Percentiles rank a stretch among this genome's conserved stretches.
Evolutionary conservation across 192 early-diverging fungal species (phyloP).

Genomic region (Backusella morwellensis): DNA sequence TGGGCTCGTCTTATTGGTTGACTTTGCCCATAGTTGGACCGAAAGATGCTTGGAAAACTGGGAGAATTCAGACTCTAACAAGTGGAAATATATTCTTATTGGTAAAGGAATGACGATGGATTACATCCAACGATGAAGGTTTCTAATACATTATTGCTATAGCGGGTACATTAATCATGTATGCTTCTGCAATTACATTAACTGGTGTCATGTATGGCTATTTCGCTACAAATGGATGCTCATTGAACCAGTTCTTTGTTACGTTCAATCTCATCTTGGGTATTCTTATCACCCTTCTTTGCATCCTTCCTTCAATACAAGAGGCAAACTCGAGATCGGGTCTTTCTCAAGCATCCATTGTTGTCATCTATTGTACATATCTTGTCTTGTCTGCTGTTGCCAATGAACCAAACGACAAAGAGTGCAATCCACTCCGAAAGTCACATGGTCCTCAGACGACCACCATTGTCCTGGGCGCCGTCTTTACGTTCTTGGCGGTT

Average conservation of each 20-base stretch:
- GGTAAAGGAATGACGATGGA: not conserved
- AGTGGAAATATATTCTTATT: conserved; percentile 81
- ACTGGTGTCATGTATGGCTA: conserved; percentile 84
- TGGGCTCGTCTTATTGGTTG: conserved; percentile 90
- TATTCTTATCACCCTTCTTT: conserved; percentile 59
- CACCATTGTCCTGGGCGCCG: conserved; percentile 75
- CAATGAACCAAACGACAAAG: conserved; percentile 60
- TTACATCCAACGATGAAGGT: too few species aligned
- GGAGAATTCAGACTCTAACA: conserved; percentile 73
- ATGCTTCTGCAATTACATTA: conserved; percentile 62
- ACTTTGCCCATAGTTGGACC: conserved; percentile 91
- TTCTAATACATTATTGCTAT: not conserved
- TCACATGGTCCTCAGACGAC: conserved; percentile 77
- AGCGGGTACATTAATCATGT: conserved; percentile 67
- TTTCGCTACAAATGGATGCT: conserved; percentile 74
- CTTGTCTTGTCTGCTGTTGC: conserved; percentile 82
- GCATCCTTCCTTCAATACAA: conserved; percentile 79
- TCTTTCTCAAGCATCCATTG: conserved; percentile 92
- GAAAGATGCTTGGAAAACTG: conserved; percentile 84
- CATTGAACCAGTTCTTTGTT: conserved; percentile 92
- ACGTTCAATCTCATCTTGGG: conserved; percentile 83
- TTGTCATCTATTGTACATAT: conserved; percentile 92
- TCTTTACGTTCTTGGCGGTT: conserved; percentile 93
- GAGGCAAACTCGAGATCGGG: conserved; percentile 88
- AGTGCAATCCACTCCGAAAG: conserved; percentile 84